A percentile compares a stretch with the other conserved stretches of the same genome.
Conservation (phyloP, 768 basidiomycete species). For the Xanthoconium stramineum region DNA sequence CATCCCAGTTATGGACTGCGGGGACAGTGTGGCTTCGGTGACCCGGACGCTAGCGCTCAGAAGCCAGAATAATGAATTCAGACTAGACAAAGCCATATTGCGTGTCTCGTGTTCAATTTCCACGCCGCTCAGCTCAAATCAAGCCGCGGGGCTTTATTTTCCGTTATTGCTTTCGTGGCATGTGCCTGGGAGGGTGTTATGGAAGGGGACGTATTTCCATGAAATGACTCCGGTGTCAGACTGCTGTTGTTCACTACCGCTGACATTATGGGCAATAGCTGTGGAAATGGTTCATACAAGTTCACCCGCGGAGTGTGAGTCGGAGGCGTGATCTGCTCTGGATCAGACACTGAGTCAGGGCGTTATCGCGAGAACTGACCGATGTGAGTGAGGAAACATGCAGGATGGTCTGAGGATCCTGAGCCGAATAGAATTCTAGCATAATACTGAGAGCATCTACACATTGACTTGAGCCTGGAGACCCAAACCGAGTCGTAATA, state of each 20-base stretch:
- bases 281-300: conserved; percentile 41
- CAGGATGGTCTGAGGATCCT: conserved; percentile 49
- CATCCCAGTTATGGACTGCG: too few species aligned
- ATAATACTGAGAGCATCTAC: conserved; percentile 64
- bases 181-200: conserved; percentile 24
- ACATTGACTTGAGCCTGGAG: conserved; percentile 2
- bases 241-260: conserved; percentile 32
- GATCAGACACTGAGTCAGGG: conserved; percentile 5
- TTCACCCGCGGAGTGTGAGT: conserved; percentile 34
- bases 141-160: conserved; percentile 20
- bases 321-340: conserved; percentile 49
- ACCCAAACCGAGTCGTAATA: not conserved
- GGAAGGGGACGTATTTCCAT: conserved; percentile 55
- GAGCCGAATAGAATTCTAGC: conserved; percentile 69
- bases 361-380: conserved; percentile 38
- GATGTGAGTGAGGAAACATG: conserved; percentile 48
- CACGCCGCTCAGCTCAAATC: conserved; percentile 27
- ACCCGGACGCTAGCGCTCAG: not conserved
- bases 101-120: not conserved
- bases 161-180: conserved; percentile 10
- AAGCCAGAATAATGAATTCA: too few species aligned
- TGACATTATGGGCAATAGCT: conserved; percentile 24
- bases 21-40: not conserved
- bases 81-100: too few species aligned
- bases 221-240: conserved; percentile 57